These are phyloP conservation scores for Bruguiera parviflora DNA, from an alignment of 345 rosid species.

Conservation along the genomic window DNA sequence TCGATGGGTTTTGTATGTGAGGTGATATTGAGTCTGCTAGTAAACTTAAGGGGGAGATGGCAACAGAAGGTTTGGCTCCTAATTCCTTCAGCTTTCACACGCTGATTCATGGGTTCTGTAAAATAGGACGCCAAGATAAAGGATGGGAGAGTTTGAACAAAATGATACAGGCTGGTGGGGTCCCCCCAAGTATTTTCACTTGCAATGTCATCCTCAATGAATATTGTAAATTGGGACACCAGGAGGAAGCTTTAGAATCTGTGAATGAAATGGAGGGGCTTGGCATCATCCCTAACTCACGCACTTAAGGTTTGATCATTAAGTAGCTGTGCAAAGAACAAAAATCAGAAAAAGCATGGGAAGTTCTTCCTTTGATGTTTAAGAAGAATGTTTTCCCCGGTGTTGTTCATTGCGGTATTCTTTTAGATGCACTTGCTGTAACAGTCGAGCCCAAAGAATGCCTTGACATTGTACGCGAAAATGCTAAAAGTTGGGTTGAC, in stretches of 20 bases:
- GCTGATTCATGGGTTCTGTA: constrained; percentile 44
- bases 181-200: constrained; percentile 34
- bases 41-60: constrained; percentile 40
- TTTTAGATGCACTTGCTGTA: constrained; percentile 47
- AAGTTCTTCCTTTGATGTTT: constrained; percentile 49
- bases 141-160: constrained; percentile 31
- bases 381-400: constrained; percentile 40
- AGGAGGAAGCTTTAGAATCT: constrained; percentile 41
- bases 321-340: constrained; percentile 36
- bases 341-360: constrained; percentile 36
- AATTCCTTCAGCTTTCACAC: constrained; percentile 24
- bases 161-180: constrained; percentile 39
- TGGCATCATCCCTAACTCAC: constrained; percentile 33
- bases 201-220: constrained; percentile 37
- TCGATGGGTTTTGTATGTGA: constrained; percentile 31
- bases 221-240: constrained; percentile 28
- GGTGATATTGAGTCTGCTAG: constrained; percentile 43
- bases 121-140: constrained; percentile 34
- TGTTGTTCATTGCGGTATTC: constrained; percentile 30
- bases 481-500: constrained; percentile 42
- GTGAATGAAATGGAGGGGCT: constrained; percentile 28
- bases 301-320: constrained; percentile 39
- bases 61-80: constrained; percentile 30
- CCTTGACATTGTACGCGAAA: constrained; percentile 31
- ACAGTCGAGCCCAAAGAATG: constrained; percentile 31